Evolutionary conservation across 1,139 yeast genomes (phyloP).

Genomic region (Cylindricascospora bacillispora): DNA sequence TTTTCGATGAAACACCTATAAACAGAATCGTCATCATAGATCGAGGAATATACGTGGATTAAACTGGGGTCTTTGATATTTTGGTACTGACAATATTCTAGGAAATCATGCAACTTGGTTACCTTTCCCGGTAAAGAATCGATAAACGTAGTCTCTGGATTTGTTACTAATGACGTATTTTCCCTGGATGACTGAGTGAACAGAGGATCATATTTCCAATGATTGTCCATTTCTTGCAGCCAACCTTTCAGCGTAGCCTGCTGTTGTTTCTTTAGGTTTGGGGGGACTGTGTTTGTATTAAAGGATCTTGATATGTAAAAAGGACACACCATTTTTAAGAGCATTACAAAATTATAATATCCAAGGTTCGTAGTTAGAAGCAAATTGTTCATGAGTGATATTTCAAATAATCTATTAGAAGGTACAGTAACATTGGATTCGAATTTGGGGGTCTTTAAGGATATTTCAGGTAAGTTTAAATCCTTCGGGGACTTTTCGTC

Average conservation of each 20-base stretch:
- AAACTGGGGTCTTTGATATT: constrained; percentile 14
- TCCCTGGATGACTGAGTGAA: constrained; percentile 3
- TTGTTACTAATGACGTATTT: constrained; percentile 1
- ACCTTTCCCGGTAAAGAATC: constrained; percentile 12
- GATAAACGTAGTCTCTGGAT: not conserved
- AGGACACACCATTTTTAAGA: constrained; percentile 20
- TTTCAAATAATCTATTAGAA: constrained; percentile 19
- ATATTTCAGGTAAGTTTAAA: constrained; percentile 12
- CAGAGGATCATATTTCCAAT: constrained; percentile 16
- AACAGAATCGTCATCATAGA: constrained; percentile 21
- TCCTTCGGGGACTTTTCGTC: constrained; percentile 14
- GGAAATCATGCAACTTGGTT: constrained; percentile 12
- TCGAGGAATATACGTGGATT: constrained; percentile 12
- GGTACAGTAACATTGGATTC: constrained; percentile 16
- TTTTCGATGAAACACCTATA: constrained; percentile 20
- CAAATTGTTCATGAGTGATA: constrained; percentile 16
- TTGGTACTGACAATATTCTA: constrained; percentile 17
- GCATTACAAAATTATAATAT: constrained; percentile 16
- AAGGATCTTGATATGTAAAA: constrained; percentile 26
- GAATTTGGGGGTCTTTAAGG: constrained; percentile 15
- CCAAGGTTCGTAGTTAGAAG: constrained; percentile 22
- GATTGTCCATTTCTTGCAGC: constrained; percentile 22
- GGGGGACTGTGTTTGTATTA: constrained; percentile 21
- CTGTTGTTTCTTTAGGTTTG: constrained; percentile 19
- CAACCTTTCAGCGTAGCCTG: constrained; percentile 17